Conservation (phyloP, 192 early-diverging fungal genomes). For the Backusella westeae region DNA sequence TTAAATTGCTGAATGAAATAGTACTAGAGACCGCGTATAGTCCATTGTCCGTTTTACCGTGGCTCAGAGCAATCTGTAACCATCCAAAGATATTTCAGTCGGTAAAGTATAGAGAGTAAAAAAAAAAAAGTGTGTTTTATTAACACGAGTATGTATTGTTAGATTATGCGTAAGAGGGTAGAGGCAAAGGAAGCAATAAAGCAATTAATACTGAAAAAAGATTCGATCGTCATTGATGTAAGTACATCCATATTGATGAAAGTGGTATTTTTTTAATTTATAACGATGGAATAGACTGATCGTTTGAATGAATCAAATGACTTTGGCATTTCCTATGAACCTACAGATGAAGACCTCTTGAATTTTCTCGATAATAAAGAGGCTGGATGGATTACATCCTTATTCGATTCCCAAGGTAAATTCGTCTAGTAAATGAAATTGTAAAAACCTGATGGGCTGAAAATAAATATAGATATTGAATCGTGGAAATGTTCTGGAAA, state of each 20-base stretch:
- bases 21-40: background rate
- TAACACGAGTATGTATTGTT: background rate
- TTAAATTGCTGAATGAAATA: background rate
- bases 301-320: background rate
- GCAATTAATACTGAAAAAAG: background rate
- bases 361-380: background rate
- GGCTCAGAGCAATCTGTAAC: constrained; percentile 57
- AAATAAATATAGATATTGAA: constrained; percentile 22
- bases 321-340: background rate
- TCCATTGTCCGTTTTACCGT: constrained; percentile 21
- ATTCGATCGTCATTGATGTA: background rate
- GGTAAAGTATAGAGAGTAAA: constrained; percentile 10
- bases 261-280: background rate
- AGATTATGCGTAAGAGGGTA: background rate
- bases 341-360: background rate
- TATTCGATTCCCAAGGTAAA: constrained; percentile 2
- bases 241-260: background rate
- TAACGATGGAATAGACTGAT: background rate
- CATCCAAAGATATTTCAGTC: constrained; percentile 56
- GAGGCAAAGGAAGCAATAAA: background rate
- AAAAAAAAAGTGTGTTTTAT: background rate
- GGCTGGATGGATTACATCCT: background rate
- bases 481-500: constrained; percentile 44
- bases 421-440: background rate
- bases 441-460: background rate